These are phyloP conservation scores for Aspergillus viridinutans DNA, from an alignment of 2,329 filamentous ascomycete species.

Conservation along the genomic window DNA sequence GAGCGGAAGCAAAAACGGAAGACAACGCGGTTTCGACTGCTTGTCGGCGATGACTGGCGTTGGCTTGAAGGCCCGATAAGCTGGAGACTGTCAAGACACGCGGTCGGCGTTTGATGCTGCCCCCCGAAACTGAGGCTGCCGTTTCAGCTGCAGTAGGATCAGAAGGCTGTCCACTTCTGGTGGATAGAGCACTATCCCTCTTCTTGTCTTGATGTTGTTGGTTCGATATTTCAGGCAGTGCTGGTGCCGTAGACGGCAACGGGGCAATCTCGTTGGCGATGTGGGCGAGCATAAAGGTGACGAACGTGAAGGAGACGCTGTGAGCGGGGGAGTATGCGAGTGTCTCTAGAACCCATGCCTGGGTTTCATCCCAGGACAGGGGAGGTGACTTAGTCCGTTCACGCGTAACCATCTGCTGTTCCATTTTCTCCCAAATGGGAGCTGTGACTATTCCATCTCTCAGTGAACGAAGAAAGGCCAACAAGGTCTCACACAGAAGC, in stretches of 20 bases:
- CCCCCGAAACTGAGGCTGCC: conserved; percentile 24
- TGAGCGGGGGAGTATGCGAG: conserved; percentile 69
- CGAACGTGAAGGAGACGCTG: conserved; percentile 84
- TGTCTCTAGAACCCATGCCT: conserved; percentile 65
- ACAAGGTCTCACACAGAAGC: conserved; percentile 64
- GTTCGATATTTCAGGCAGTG: conserved; percentile 4
- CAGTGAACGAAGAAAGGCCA: conserved; percentile 70
- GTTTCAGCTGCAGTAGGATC: conserved; percentile 19
- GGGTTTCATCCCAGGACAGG: conserved; percentile 51
- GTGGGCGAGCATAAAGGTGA: conserved; percentile 69
- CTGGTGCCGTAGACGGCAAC: conserved; percentile 21
- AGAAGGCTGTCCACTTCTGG: conserved; percentile 5
- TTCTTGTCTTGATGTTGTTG: background rate
- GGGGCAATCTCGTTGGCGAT: conserved; percentile 54
- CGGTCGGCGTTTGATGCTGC: conserved; percentile 28
- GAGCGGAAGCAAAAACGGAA: conserved; percentile 58
- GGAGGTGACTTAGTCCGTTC: conserved; percentile 48
- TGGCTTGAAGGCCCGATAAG: conserved; percentile 25
- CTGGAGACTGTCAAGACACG: conserved; percentile 23
- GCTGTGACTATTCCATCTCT: conserved; percentile 74
- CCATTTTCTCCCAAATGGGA: conserved; percentile 66
- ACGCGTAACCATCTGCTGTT: conserved; percentile 51
- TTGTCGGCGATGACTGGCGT: conserved; percentile 51
- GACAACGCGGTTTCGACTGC: conserved; percentile 60
- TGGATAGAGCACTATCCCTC: conserved; percentile 3